phyloP scores from a whole-genome alignment of 345 rosid species.

The Eucalyptus pumila region DNA sequence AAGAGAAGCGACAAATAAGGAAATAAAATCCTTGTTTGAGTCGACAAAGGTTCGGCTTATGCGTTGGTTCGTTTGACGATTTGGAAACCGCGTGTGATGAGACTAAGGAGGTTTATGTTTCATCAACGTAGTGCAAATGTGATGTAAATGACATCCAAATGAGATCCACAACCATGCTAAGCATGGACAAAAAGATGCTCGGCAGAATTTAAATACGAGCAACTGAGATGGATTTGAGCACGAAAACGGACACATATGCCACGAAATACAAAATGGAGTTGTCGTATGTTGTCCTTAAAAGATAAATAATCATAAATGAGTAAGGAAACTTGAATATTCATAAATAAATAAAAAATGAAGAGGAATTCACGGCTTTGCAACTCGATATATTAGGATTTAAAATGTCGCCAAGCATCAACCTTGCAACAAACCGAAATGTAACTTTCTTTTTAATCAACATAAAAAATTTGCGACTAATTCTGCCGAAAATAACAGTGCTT shows the following conservation, averaged over 20 bases:
- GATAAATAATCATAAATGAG: no score
- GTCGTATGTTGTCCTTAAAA: no score
- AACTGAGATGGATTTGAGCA: not conserved
- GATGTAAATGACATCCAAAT: not conserved
- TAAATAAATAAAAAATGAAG: not conserved
- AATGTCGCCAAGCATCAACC: not conserved
- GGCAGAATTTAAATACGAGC: not conserved
- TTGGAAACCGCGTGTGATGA: not conserved
- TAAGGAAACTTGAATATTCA: not conserved
- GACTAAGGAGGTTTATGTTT: not conserved
- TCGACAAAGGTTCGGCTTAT: no score
- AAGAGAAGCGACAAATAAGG: no score
- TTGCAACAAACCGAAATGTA: not conserved
- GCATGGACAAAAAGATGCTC: not conserved
- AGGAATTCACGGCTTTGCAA: no score
- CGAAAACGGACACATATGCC: not conserved
- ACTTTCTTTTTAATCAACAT: no score
- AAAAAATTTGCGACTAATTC: not conserved
- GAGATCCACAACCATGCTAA: not conserved
- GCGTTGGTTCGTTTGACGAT: not conserved
- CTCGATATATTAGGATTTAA: not conserved
- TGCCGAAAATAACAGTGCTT: not conserved
- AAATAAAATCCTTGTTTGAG: no score
- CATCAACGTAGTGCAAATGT: not conserved
- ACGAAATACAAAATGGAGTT: no score